Percentiles rank a stretch among this genome's conserved stretches.
These are phyloP conservation scores for Cucumis melo DNA, from an alignment of 306 rosid genomes.

Conservation along the genomic window DNA sequence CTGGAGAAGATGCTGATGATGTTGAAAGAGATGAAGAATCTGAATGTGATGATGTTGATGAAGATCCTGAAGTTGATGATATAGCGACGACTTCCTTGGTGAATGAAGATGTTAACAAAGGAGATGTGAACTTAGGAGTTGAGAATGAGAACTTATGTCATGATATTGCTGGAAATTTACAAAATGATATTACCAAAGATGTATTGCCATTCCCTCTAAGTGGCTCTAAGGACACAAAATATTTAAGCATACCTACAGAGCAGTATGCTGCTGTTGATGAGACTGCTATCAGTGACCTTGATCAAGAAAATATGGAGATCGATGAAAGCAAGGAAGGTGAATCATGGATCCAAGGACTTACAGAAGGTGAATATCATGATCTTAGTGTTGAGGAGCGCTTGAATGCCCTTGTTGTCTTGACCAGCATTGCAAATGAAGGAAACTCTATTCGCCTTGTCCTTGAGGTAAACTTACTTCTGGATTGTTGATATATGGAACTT, in stretches of 20 bases:
- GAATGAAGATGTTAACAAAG: conserved; percentile 35
- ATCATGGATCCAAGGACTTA: conserved; percentile 92
- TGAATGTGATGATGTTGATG: conserved; percentile 93
- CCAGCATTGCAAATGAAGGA: conserved; percentile 97
- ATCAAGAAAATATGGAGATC: conserved; percentile 80
- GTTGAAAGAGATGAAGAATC: conserved; percentile 92
- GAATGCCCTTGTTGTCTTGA: conserved; percentile 66
- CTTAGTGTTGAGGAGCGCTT: conserved; percentile 95
- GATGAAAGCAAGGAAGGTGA: conserved; percentile 95
- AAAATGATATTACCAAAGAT: conserved; percentile 43
- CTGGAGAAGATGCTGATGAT: conserved; percentile 77
- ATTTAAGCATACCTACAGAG: conserved; percentile 22
- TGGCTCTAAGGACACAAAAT: conserved; percentile 39
- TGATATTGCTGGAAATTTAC: conserved; percentile 25
- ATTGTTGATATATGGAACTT: background rate
- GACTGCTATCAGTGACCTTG: conserved; percentile 24
- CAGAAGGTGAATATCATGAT: conserved; percentile 90
- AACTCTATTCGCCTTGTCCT: conserved; percentile 83
- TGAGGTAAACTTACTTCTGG: conserved; percentile 39
- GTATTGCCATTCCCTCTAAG: conserved; percentile 32
- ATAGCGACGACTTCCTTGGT: conserved; percentile 39
- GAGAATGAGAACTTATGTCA: conserved; percentile 38
- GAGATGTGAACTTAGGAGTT: conserved; percentile 33
- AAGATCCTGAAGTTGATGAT: conserved; percentile 89
- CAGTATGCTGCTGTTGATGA: conserved; percentile 28